Percentiles rank a stretch among this genome's conserved stretches.
phyloP scores from a whole-genome alignment of 139 green algal species.

The Trebouxia sp. region DNA sequence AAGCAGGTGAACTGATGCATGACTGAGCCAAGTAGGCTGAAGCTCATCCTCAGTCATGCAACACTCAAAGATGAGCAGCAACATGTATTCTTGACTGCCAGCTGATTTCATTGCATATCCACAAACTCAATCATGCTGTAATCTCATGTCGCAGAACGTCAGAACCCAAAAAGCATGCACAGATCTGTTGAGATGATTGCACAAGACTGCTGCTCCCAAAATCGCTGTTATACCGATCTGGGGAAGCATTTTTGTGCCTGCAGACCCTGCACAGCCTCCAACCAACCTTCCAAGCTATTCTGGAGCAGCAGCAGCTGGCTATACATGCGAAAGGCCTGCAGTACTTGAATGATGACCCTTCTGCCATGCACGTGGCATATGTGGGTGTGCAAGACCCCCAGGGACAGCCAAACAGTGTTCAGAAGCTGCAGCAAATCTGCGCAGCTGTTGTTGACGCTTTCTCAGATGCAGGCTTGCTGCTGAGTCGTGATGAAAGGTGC shows the following conservation, averaged over 20 bases:
- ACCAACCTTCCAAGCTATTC: slow-evolving; percentile 35
- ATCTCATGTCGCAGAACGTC: no score
- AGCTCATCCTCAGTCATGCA: no score
- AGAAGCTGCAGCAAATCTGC: slow-evolving; percentile 49
- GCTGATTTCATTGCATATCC: no score
- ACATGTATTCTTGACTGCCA: no score
- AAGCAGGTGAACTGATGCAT: slow-evolving; percentile 32
- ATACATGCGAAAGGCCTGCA: slow-evolving; percentile 46
- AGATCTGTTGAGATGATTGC: no score
- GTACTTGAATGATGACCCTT: slow-evolving; percentile 60
- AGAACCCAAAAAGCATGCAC: no score
- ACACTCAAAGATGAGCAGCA: no score
- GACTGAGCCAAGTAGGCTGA: no score
- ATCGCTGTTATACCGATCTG: not conserved
- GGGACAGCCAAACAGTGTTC: not conserved
- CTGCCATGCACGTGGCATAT: slow-evolving; percentile 59
- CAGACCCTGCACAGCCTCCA: slow-evolving; percentile 7
- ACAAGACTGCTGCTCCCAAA: not conserved
- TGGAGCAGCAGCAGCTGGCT: slow-evolving; percentile 35
- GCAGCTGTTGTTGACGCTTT: slow-evolving; percentile 46
- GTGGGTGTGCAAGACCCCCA: slow-evolving; percentile 31
- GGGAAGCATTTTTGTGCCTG: not conserved
- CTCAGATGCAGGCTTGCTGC: slow-evolving; percentile 41
- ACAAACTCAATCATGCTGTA: no score
- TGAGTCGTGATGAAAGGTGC: slow-evolving; percentile 42